A percentile compares a stretch with the other conserved stretches of the same genome.
These are phyloP conservation scores for Trichoderma sp. DNA, from an alignment of 2,329 filamentous ascomycete species.

Conservation along the genomic window DNA sequence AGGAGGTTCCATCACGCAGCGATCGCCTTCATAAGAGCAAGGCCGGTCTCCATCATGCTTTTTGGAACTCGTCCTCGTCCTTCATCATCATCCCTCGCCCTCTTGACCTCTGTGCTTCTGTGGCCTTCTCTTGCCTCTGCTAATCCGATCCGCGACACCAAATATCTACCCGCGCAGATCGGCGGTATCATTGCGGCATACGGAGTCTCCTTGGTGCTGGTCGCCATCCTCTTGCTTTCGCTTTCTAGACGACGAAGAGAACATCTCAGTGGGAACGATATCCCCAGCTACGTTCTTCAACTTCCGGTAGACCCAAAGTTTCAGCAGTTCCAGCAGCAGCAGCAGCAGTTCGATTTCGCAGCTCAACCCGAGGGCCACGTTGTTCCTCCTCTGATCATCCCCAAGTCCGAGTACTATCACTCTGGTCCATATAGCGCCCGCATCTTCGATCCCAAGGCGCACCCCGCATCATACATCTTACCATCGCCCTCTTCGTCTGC, in stretches of 20 bases:
- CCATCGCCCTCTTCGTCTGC: conserved; percentile 50
- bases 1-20: conserved; percentile 43
- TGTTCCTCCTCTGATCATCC: conserved; percentile 52
- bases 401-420: conserved; percentile 35
- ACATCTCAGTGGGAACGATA: conserved; percentile 51
- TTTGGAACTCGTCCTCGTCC: conserved; percentile 29
- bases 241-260: conserved; percentile 57
- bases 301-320: conserved; percentile 15
- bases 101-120: conserved; percentile 31
- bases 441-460: conserved; percentile 16
- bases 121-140: conserved; percentile 31
- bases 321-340: background rate
- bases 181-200: conserved; percentile 83
- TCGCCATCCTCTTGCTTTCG: conserved; percentile 64
- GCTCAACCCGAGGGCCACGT: conserved; percentile 37
- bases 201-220: conserved; percentile 70
- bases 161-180: conserved; percentile 74
- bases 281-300: conserved; percentile 42
- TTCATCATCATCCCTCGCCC: conserved; percentile 27
- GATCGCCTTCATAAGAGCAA: conserved; percentile 33
- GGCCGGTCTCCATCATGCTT: conserved; percentile 42
- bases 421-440: conserved; percentile 14
- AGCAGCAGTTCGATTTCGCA: conserved; percentile 22
- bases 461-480: conserved; percentile 42
- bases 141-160: conserved; percentile 18